Conservation (phyloP, 805 yeast species). For the Metschnikowia lunata region DNA sequence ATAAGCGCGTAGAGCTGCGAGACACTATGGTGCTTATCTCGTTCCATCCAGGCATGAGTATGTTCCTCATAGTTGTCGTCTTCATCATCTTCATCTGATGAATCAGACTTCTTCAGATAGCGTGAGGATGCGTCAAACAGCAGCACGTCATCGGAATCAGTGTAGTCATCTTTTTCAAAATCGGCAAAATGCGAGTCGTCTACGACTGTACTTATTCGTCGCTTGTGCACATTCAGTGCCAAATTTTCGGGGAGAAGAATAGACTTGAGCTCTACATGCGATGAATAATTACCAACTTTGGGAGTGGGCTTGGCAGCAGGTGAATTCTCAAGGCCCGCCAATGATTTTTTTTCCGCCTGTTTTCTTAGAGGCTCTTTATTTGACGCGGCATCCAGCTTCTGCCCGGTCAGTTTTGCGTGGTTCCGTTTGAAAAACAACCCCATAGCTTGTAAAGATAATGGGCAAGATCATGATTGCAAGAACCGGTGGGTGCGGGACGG, state of each 20-base stretch:
- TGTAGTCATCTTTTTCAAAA: slow-evolving; percentile 16
- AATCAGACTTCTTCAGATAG: background rate
- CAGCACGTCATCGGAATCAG: slow-evolving; percentile 9
- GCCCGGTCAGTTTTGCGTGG: too few relatives aligned
- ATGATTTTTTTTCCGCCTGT: too few relatives aligned
- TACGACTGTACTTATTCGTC: slow-evolving; percentile 26
- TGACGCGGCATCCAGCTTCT: too few relatives aligned
- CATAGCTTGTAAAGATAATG: background rate
- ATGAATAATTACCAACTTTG: too few relatives aligned
- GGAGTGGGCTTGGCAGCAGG: too few relatives aligned
- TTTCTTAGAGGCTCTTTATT: too few relatives aligned
- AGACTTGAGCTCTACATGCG: too few relatives aligned
- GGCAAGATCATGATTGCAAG: too few relatives aligned
- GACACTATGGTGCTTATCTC: slow-evolving; percentile 16
- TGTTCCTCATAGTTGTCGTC: slow-evolving; percentile 26
- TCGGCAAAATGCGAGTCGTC: slow-evolving; percentile 20
- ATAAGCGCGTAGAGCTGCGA: slow-evolving; percentile 28
- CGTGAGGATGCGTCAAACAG: background rate
- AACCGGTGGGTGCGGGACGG: too few relatives aligned
- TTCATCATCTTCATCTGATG: slow-evolving; percentile 1
- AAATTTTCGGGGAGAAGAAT: background rate
- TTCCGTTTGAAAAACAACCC: background rate
- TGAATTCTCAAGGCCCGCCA: too few relatives aligned
- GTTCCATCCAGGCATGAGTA: slow-evolving; percentile 22
- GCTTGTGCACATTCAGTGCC: slow-evolving; percentile 1